phyloP scores from a whole-genome alignment of 768 basidiomycete species.

The Calocera viscosa region DNA sequence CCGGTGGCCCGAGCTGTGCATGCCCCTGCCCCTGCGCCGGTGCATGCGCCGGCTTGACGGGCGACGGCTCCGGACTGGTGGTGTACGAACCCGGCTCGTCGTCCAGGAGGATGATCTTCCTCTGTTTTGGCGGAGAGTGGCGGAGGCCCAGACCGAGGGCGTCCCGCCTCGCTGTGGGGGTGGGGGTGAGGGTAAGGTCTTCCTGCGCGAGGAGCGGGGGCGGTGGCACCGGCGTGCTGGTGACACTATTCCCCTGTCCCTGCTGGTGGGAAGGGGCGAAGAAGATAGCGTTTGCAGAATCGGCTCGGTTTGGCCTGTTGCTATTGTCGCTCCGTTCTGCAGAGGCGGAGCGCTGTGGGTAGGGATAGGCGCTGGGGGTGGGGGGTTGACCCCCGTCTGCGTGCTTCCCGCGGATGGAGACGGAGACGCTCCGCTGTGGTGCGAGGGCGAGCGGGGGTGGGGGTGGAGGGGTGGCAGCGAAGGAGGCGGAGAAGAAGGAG shows the following conservation, averaged over 20 bases:
- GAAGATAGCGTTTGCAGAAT: not conserved
- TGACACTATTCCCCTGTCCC: too few species aligned
- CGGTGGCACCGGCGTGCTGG: not conserved
- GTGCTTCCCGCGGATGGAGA: not conserved
- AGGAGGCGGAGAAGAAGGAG: slow-evolving; percentile 3
- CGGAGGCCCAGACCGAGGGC: too few species aligned
- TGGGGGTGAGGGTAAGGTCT: too few species aligned
- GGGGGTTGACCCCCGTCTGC: too few species aligned
- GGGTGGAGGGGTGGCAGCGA: not conserved
- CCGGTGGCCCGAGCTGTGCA: not conserved
- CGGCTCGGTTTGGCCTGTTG: too few species aligned
- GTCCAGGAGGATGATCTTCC: slow-evolving; percentile 6
- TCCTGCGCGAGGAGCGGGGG: not conserved
- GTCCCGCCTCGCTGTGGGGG: too few species aligned
- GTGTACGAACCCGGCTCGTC: not conserved
- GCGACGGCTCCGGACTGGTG: not conserved
- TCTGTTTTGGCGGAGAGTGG: not conserved
- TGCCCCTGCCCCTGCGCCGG: not conserved
- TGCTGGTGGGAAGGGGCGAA: not conserved
- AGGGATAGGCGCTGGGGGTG: too few species aligned
- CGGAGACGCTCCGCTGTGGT: not conserved
- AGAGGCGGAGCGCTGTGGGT: not conserved
- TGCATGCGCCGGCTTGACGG: not conserved
- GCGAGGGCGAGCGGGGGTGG: not conserved
- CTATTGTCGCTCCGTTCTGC: not conserved